Evolutionary conservation across 2,329 filamentous ascomycete genomes (phyloP).

Genomic region (Leptodontidium sp.): DNA sequence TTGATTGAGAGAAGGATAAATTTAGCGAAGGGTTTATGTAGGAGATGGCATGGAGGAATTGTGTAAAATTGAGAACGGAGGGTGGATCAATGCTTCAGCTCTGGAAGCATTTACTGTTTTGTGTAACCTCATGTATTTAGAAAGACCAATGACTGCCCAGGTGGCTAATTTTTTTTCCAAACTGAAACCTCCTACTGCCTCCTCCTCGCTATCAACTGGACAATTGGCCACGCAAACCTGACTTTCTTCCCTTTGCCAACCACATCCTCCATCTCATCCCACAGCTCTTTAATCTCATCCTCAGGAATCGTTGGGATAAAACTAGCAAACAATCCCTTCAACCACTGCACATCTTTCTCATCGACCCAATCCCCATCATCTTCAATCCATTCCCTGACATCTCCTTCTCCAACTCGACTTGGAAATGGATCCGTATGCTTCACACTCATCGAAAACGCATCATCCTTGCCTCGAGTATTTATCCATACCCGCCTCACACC

Average conservation of each 20-base stretch:
- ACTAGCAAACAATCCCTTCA: constrained; percentile 23
- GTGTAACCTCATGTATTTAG: no score
- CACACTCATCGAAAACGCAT: constrained; percentile 18
- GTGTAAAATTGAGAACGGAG: no score
- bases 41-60: no score
- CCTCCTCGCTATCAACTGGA: constrained; percentile 54
- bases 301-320: constrained; percentile 13
- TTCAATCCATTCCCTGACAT: constrained; percentile 20
- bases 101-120: no score
- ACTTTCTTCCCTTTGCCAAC: constrained; percentile 16
- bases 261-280: constrained; percentile 12
- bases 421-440: constrained; percentile 3
- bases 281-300: constrained; percentile 18
- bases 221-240: constrained; percentile 48
- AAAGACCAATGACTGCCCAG: no score
- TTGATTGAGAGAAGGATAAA: no score
- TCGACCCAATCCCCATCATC: constrained; percentile 21
- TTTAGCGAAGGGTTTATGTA: no score
- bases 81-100: no score
- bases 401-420: constrained; percentile 19
- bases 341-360: constrained; percentile 18
- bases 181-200: not conserved
- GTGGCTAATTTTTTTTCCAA: no score
- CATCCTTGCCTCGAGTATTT: constrained; percentile 18
- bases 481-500: constrained; percentile 20